Conservation (phyloP, 495 filamentous ascomycete genomes). For the Penicillium diatomitis region DNA sequence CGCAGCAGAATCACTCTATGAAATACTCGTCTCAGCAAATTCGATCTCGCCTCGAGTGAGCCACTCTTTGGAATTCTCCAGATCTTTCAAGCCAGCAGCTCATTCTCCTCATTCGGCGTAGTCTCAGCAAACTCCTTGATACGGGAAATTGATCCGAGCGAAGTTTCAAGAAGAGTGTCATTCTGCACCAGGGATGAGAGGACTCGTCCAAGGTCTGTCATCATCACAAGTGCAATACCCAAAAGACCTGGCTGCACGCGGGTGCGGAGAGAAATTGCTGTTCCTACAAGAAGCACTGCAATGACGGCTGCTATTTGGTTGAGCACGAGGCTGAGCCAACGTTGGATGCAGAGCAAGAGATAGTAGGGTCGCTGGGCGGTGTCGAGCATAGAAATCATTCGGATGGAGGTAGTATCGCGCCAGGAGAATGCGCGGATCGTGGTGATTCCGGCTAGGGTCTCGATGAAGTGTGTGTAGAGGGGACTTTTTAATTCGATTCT, state of each 20-base stretch:
- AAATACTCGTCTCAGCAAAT: constrained; percentile 59
- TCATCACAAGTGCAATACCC: constrained; percentile 21
- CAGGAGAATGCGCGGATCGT: constrained; percentile 30
- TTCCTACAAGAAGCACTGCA: constrained; percentile 16
- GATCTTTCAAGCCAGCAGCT: background rate
- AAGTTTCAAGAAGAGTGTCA: constrained; percentile 22
- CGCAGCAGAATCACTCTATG: constrained; percentile 60
- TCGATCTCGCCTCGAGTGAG: constrained; percentile 66
- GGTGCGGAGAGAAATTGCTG: constrained; percentile 10
- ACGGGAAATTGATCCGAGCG: constrained; percentile 17
- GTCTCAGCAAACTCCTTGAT: constrained; percentile 25
- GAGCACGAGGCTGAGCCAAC: constrained; percentile 25
- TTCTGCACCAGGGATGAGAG: constrained; percentile 15
- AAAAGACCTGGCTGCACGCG: constrained; percentile 13
- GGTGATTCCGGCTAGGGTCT: constrained; percentile 26
- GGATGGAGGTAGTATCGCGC: too few species aligned
- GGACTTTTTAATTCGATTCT: constrained; percentile 19
- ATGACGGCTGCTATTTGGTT: constrained; percentile 16
- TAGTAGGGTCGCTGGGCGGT: constrained; percentile 32
- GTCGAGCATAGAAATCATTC: constrained; percentile 14
- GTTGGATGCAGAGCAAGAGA: constrained; percentile 32
- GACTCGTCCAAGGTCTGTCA: constrained; percentile 15
- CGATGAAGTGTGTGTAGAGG: constrained; percentile 35
- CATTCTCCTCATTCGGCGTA: constrained; percentile 15
- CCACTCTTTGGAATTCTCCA: constrained; percentile 40